phyloP scores from a whole-genome alignment of 441 rosid genomes.

The Croton setiger region DNA sequence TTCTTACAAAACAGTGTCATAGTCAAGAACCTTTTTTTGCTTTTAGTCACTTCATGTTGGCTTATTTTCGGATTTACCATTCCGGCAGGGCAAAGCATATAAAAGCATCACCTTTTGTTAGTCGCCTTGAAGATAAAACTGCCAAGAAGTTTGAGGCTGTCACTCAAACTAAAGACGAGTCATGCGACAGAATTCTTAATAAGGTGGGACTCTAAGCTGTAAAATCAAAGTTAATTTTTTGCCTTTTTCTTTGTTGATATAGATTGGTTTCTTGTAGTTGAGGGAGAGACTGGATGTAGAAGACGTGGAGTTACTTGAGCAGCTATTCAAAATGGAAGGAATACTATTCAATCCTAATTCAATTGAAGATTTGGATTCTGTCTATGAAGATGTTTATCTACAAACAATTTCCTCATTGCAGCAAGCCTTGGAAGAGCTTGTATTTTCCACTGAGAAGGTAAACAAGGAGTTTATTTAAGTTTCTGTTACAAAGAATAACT shows the following conservation, averaged over 20 bases:
- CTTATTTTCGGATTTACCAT: slow-evolving; percentile 11
- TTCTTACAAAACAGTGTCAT: background rate
- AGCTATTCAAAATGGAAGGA: slow-evolving; percentile 54
- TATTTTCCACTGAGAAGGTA: slow-evolving; percentile 46
- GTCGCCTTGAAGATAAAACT: slow-evolving; percentile 36
- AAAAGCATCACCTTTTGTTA: slow-evolving; percentile 53
- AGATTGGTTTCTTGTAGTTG: slow-evolving; percentile 35
- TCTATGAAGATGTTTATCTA: slow-evolving; percentile 38
- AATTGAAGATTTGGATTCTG: slow-evolving; percentile 43
- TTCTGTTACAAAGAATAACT: background rate
- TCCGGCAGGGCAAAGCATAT: slow-evolving; percentile 79
- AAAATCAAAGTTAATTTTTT: slow-evolving; percentile 2
- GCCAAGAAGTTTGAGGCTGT: slow-evolving; percentile 30
- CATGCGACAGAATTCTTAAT: slow-evolving; percentile 41
- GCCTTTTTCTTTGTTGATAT: slow-evolving; percentile 9
- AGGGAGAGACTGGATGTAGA: slow-evolving; percentile 52
- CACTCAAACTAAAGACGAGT: slow-evolving; percentile 39
- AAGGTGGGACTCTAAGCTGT: slow-evolving; percentile 38
- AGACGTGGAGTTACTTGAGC: slow-evolving; percentile 62
- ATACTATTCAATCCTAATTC: slow-evolving; percentile 39
- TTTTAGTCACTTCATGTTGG: background rate
- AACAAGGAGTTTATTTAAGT: background rate
- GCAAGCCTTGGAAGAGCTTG: slow-evolving; percentile 52
- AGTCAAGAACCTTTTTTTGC: background rate
- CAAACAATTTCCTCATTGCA: slow-evolving; percentile 48